Evolutionary conservation across 208 protist species (phyloP).

Genomic region (Entamoeba invadens): DNA sequence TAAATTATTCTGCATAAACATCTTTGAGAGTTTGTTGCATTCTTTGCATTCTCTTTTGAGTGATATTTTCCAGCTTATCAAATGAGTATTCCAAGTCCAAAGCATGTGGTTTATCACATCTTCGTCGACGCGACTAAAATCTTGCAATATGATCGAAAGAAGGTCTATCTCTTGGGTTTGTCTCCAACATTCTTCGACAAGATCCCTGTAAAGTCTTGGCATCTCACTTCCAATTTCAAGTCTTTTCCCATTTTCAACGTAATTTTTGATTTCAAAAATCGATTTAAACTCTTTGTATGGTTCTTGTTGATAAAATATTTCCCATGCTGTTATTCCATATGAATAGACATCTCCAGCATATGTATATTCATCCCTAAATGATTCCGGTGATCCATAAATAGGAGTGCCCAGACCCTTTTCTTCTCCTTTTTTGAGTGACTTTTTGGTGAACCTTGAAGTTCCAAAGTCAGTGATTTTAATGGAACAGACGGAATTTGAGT

Average conservation of each 20-base stretch:
- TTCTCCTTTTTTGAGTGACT: background rate
- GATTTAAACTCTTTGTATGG: no score
- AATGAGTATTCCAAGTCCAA: no score
- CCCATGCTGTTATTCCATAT: no score
- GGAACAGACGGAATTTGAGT: background rate
- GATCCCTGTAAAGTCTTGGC: background rate
- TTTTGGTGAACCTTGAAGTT: background rate
- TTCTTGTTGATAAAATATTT: no score
- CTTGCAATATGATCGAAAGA: background rate
- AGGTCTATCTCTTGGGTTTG: background rate
- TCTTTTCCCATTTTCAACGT: background rate
- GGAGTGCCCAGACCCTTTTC: no score
- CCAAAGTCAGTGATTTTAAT: conserved; percentile 3
- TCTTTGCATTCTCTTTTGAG: no score
- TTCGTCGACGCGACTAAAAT: background rate
- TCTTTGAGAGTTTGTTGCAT: no score
- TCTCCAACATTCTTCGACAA: background rate
- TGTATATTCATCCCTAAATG: background rate
- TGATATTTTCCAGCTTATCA: no score
- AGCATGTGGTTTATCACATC: background rate
- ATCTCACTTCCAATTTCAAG: background rate
- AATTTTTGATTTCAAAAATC: background rate
- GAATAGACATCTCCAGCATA: background rate
- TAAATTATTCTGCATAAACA: no score
- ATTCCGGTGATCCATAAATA: background rate